These are phyloP conservation scores for Rubia yunnanensis DNA, from an alignment of 257 asterid genomes.

Conservation along the genomic window DNA sequence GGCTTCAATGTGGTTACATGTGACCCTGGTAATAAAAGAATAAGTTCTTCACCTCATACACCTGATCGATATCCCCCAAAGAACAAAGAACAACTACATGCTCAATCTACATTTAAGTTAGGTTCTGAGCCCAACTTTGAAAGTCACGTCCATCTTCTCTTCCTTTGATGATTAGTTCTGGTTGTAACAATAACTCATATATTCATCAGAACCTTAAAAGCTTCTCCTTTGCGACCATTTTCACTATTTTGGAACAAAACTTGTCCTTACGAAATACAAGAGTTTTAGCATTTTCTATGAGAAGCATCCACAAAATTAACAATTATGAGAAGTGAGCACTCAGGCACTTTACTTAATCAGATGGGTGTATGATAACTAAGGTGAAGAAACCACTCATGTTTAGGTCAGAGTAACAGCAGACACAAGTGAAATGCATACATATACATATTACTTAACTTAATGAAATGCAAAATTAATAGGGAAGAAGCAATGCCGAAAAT, in stretches of 20 bases:
- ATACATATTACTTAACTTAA: neutral
- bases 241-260: neutral
- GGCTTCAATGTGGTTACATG: neutral
- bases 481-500: conserved; percentile 13
- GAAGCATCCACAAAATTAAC: neutral
- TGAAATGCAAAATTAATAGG: no score
- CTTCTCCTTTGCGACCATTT: neutral
- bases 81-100: neutral
- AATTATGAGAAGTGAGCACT: neutral
- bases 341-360: neutral
- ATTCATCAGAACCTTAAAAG: neutral
- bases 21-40: neutral
- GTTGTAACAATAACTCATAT: neutral
- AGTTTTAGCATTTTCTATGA: neutral
- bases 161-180: neutral
- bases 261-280: neutral
- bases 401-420: neutral
- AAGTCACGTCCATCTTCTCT: neutral
- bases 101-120: neutral
- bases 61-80: neutral
- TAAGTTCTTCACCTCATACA: neutral
- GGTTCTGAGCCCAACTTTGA: neutral
- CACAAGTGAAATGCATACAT: neutral
- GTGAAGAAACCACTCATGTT: neutral
- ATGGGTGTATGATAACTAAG: neutral